Conservation (phyloP, 1,284 basidiomycete species). For the Gomphus sp. region DNA sequence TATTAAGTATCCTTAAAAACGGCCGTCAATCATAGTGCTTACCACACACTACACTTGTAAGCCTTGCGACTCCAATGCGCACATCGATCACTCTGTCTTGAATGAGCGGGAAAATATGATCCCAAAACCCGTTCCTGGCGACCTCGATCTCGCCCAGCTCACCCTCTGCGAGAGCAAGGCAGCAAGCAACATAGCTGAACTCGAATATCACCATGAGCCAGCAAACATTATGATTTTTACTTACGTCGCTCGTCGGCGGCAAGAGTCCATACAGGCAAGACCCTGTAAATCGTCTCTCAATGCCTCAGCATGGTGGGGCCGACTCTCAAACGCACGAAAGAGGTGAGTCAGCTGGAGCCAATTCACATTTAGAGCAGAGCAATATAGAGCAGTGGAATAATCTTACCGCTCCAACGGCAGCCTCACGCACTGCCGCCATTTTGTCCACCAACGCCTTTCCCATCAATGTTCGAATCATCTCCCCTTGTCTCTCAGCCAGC, state of each 20-base stretch:
- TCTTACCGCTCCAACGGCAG: conserved; percentile 60
- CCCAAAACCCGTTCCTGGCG: conserved; percentile 53
- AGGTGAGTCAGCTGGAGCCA: conserved; percentile 42
- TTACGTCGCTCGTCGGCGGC: conserved; percentile 69
- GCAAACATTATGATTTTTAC: conserved; percentile 23
- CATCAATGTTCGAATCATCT: conserved; percentile 39
- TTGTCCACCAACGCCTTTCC: conserved; percentile 65
- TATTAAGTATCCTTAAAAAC: conserved; percentile 18
- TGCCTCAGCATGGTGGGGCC: conserved; percentile 18
- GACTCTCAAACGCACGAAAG: conserved; percentile 37
- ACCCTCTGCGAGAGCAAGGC: conserved; percentile 48
- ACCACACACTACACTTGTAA: conserved; percentile 50
- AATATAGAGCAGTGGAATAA: conserved; percentile 12
- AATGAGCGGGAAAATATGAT: conserved; percentile 48
- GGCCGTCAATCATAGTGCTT: conserved; percentile 19
- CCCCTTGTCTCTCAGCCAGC: conserved; percentile 24
- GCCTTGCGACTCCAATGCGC: conserved; percentile 73
- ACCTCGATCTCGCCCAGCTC: conserved; percentile 26
- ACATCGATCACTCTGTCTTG: conserved; percentile 78
- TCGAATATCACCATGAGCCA: conserved; percentile 6
- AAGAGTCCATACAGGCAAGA: conserved; percentile 19
- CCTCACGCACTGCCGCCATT: conserved; percentile 79
- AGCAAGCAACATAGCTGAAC: conserved; percentile 60
- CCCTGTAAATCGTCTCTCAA: conserved; percentile 1
- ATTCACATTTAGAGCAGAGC: conserved; percentile 12